Percentiles rank a stretch among this genome's conserved stretches.
Conservation (phyloP, 208 protist species). For the Crithidia bombi region DNA sequence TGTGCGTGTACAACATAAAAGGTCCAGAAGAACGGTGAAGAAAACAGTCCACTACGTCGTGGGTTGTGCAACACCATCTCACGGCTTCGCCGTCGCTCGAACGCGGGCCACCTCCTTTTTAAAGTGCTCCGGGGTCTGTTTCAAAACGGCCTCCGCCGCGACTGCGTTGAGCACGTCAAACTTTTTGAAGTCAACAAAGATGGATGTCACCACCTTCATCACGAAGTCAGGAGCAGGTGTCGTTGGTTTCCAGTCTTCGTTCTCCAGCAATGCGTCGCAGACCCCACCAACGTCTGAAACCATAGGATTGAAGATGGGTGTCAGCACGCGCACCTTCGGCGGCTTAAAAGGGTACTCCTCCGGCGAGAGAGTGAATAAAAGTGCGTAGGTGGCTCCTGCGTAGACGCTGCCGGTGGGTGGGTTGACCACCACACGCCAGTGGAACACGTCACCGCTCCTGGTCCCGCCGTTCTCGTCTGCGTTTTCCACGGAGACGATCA, state of each 20-base stretch:
- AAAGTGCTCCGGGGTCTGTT: constrained; percentile 34
- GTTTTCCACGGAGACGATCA: constrained; percentile 14
- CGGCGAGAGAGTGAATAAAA: constrained; percentile 43
- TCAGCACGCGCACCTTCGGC: constrained; percentile 56
- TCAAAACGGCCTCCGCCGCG: constrained; percentile 29
- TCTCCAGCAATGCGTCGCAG: constrained; percentile 56
- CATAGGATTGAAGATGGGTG: constrained; percentile 65
- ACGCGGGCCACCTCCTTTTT: constrained; percentile 26
- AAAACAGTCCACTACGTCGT: too few relatives aligned
- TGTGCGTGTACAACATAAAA: too few relatives aligned
- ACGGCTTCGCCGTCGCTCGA: constrained; percentile 3
- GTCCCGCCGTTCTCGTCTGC: constrained; percentile 19
- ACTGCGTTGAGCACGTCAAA: constrained; percentile 44
- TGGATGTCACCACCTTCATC: constrained; percentile 28
- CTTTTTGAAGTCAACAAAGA: constrained; percentile 57
- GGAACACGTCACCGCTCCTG: constrained; percentile 34
- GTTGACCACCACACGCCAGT: constrained; percentile 48
- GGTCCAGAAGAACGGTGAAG: too few relatives aligned
- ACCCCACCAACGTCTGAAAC: constrained; percentile 45
- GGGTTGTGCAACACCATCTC: too few relatives aligned
- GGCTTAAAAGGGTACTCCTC: constrained; percentile 69
- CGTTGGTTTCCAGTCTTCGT: constrained; percentile 54
- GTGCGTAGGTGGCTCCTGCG: constrained; percentile 36
- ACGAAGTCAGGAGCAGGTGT: constrained; percentile 39
- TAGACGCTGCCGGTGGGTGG: constrained; percentile 63